Percentiles rank a stretch among this genome's conserved stretches.
phyloP scores from a whole-genome alignment of 2,329 filamentous ascomycete genomes.

The Ambrosiella cleistominuta region DNA sequence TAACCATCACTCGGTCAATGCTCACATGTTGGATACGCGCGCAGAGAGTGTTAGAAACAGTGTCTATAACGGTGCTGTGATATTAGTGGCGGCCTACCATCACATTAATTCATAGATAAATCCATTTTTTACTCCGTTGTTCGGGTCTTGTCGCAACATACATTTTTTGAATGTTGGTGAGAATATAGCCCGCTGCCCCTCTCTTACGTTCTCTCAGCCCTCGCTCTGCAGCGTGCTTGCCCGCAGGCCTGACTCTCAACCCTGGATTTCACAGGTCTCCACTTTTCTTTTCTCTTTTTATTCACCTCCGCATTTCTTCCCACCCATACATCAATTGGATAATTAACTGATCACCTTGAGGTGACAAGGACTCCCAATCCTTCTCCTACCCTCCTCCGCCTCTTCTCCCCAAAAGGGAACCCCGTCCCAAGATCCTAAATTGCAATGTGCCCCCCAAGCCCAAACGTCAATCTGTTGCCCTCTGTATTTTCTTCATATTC shows the following conservation, averaged over 20 bases:
- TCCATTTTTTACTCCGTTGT: background rate
- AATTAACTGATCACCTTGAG: background rate
- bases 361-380: background rate
- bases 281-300: conserved; percentile 2
- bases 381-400: background rate
- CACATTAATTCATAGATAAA: background rate
- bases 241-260: conserved; percentile 1
- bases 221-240: background rate
- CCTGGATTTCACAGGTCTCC: conserved; percentile 12
- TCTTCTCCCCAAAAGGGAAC: background rate
- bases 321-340: background rate
- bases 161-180: background rate
- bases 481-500: conserved; percentile 6
- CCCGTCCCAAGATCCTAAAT: background rate
- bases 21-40: background rate
- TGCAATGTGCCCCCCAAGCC: background rate
- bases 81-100: background rate
- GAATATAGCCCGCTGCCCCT: background rate
- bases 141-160: background rate
- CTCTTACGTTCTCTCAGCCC: background rate
- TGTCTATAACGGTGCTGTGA: background rate
- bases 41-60: background rate
- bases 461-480: background rate
- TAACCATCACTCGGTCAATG: background rate
- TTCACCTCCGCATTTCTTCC: background rate